phyloP scores from a whole-genome alignment of 345 rosid genomes.

The Ceriops tagal region DNA sequence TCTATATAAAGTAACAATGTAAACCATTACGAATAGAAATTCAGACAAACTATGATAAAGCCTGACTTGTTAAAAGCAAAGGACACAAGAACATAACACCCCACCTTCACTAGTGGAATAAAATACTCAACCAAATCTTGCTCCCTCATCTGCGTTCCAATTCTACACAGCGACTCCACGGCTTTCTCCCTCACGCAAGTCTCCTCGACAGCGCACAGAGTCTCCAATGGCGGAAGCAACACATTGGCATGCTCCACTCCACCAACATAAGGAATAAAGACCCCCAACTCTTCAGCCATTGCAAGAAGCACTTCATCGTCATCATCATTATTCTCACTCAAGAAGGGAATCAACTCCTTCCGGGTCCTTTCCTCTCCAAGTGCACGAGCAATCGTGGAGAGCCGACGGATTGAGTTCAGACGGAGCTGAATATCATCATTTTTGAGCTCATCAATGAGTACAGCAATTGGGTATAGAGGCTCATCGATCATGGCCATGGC shows the following conservation, averaged over 20 bases:
- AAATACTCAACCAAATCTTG: slow-evolving; percentile 69
- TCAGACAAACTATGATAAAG: too few relatives aligned
- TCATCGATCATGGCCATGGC: slow-evolving; percentile 77
- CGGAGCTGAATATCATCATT: slow-evolving; percentile 96
- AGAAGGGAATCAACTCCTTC: slow-evolving; percentile 83
- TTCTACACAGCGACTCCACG: slow-evolving; percentile 74
- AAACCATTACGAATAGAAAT: too few relatives aligned
- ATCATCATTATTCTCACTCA: slow-evolving; percentile 91
- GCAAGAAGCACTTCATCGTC: slow-evolving; percentile 98
- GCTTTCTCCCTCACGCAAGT: slow-evolving; percentile 92
- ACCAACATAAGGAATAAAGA: slow-evolving; percentile 86
- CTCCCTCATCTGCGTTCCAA: slow-evolving; percentile 92
- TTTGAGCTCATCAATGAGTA: slow-evolving; percentile 86
- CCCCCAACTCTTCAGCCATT: slow-evolving; percentile 88
- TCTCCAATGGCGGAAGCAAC: slow-evolving; percentile 75
- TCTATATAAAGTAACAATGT: slow-evolving; percentile 33
- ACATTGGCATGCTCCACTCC: slow-evolving; percentile 81
- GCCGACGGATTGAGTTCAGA: slow-evolving; percentile 76
- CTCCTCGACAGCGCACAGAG: slow-evolving; percentile 86
- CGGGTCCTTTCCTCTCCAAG: slow-evolving; percentile 94
- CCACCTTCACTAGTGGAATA: slow-evolving; percentile 83
- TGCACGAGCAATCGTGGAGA: slow-evolving; percentile 92
- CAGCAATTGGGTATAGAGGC: slow-evolving; percentile 84
- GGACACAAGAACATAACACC: slow-evolving; percentile 1
- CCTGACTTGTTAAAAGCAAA: neutral